Evolutionary conservation across 306 rosid species (phyloP).

Genomic region (Cucumis hystrix): DNA sequence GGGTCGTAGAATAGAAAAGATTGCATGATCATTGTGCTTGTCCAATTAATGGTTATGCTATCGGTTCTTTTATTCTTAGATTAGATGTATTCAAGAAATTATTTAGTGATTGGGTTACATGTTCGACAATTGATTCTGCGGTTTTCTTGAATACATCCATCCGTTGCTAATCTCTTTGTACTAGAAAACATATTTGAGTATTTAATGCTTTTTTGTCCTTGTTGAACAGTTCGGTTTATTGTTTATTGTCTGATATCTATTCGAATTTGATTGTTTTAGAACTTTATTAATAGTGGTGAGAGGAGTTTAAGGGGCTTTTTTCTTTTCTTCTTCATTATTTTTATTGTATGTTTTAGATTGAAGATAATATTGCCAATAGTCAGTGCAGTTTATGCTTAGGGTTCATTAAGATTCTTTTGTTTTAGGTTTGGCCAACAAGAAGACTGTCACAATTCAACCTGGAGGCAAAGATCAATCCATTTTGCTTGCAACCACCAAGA

Average conservation of each 20-base stretch:
- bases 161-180: not conserved
- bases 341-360: no score
- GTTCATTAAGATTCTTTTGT: not conserved
- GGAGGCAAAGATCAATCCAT: constrained; percentile 63
- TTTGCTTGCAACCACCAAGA: constrained; percentile 71
- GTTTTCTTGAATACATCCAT: not conserved
- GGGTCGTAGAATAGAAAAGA: not conserved
- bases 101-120: not conserved
- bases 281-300: not conserved
- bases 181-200: not conserved
- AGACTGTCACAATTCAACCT: constrained; percentile 69
- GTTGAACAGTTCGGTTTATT: not conserved
- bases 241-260: not conserved
- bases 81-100: not conserved
- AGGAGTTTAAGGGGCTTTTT: not conserved
- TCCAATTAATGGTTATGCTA: not conserved
- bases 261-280: not conserved
- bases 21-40: not conserved
- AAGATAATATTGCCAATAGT: not conserved
- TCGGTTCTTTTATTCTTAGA: not conserved
- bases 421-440: constrained; percentile 93
- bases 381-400: not conserved
- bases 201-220: not conserved
- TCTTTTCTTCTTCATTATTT: not conserved
- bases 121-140: not conserved